A percentile compares a stretch with the other conserved stretches of the same genome.
Evolutionary conservation across 352 stramenopile species (phyloP).

Genomic region (Phytophthora europaea): DNA sequence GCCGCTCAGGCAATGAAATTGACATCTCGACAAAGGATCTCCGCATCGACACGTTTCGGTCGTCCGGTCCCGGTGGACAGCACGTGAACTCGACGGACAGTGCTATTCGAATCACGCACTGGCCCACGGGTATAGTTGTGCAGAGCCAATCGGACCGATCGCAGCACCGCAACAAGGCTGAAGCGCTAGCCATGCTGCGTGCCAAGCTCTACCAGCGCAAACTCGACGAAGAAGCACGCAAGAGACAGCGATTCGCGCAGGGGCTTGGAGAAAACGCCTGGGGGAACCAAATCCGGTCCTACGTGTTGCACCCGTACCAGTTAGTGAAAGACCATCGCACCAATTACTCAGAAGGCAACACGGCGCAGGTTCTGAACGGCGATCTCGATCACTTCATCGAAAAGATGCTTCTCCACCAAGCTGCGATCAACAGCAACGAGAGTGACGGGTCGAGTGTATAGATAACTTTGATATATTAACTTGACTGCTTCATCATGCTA

Average conservation of each 20-base stretch:
- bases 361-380: constrained; percentile 92
- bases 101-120: constrained; percentile 96
- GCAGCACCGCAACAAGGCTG: constrained; percentile 95
- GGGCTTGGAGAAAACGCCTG: constrained; percentile 82
- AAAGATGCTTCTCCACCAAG: constrained; percentile 68
- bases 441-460: constrained; percentile 9
- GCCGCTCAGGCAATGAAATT: constrained; percentile 38
- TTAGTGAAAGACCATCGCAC: constrained; percentile 98
- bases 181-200: constrained; percentile 89
- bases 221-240: constrained; percentile 58
- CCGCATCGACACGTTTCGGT: constrained; percentile 95
- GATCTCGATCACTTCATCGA: constrained; percentile 88
- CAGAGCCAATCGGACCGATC: constrained; percentile 96
- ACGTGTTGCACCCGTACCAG: constrained; percentile 98
- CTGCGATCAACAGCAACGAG: constrained; percentile 8
- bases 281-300: constrained; percentile 96
- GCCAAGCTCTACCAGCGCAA: constrained; percentile 81
- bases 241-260: constrained; percentile 66
- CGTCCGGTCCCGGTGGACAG: constrained; percentile 94
- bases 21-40: constrained; percentile 89
- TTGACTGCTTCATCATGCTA: constrained; percentile 20
- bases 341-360: constrained; percentile 91
- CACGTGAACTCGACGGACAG: constrained; percentile 99
- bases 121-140: constrained; percentile 94
- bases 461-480: constrained; percentile 28